These are phyloP conservation scores for Curvularia spicifera DNA, from an alignment of 2,329 filamentous ascomycete species.

Conservation along the genomic window DNA sequence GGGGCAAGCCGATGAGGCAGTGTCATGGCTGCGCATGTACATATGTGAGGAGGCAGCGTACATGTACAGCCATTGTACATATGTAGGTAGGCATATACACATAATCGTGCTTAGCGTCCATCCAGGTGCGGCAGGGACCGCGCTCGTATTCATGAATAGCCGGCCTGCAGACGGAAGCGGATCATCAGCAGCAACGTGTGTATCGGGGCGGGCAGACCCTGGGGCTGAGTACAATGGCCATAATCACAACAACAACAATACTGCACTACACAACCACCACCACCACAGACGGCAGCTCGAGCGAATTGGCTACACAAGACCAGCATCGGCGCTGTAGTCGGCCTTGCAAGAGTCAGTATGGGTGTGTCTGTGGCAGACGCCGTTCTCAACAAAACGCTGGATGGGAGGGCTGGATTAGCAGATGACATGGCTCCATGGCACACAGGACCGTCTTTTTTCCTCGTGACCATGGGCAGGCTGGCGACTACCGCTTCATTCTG, in stretches of 20 bases:
- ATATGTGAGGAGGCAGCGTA: no score
- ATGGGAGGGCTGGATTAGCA: background rate
- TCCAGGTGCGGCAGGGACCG: constrained; percentile 13
- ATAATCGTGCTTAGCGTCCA: background rate
- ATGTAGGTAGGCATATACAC: background rate
- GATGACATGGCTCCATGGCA: constrained; percentile 6
- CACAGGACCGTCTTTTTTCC: constrained; percentile 1
- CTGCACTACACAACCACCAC: background rate
- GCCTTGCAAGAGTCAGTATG: no score
- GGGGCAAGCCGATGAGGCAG: background rate
- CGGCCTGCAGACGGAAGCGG: constrained; percentile 1
- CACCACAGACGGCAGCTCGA: no score
- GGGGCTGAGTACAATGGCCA: background rate
- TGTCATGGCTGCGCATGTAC: background rate
- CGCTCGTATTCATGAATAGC: constrained; percentile 4
- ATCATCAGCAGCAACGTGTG: background rate
- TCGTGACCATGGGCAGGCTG: constrained; percentile 2
- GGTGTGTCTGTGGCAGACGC: background rate
- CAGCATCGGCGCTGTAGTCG: background rate
- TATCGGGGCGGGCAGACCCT: background rate
- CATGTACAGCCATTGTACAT: background rate
- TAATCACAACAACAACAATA: background rate
- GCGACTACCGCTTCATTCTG: constrained; percentile 6
- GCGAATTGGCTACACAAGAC: background rate
- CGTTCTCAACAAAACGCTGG: constrained; percentile 2